Base-by-base conservation (phyloP, 176 grass and related monocot genomes). In the Aegilops longissima region DNA sequence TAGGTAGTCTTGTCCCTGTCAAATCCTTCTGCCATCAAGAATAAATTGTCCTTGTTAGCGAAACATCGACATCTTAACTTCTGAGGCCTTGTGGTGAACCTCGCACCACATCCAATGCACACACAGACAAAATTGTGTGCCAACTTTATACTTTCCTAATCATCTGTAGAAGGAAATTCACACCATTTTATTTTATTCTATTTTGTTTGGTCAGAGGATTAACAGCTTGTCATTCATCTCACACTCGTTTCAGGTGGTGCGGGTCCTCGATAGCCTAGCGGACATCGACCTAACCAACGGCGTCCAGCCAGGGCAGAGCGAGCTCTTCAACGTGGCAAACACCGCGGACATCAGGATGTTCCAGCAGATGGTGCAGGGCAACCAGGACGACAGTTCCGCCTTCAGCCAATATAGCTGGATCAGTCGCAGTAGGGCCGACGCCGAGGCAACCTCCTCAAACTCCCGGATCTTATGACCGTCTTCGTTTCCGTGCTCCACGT, bases 221-320 rank as follows among this genome's bases (percentile, higher is more conserved):
- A 23, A 56, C 34, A 23, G 25, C 34, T 36, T 90, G 73, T 40
- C 18, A 39, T 51, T 49, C 3, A 18, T 17, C 8, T 16, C 1
- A 25, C 17, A 0, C 8, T 66, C n/a, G 5, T 85, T 80, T 40
- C 90, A 95, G 96, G 96, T 98, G 77, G 88, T 91, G 65, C 87
- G 96, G 51, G 91, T 91, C 79, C 93, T 98, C 9, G 92, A 94
- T 80, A 94, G 91, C 83, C 67, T 92, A 78, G 87, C 84, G 0
- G 96, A 98, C 47, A 90, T 95, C 38, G 96, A 98, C 86, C 85
- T 98, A 18, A 98, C 83, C 29, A 95, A 95, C 44, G 93, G 96
- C 23, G 73, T 95, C 71, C 94, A 92, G 66, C 96, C 93, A 11
- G 93, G 96, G 49, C 87, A 92, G 42, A 98, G 96, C 20, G 84